These are phyloP conservation scores for Escallonia herrerae DNA, from an alignment of 129 eudicot genomes.

Conservation along the genomic window DNA sequence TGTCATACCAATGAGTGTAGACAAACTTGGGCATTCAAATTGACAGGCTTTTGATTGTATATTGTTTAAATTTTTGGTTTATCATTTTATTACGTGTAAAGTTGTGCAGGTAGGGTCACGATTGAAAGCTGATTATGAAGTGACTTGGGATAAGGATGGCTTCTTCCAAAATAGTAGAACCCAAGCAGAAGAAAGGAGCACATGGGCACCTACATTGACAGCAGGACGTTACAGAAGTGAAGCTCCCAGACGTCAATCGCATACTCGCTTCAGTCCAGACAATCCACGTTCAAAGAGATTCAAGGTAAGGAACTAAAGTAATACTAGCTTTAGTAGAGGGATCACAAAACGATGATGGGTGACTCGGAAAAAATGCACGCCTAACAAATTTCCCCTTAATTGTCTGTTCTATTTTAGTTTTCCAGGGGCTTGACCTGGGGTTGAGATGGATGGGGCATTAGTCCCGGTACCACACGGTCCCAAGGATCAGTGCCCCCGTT, in stretches of 20 bases:
- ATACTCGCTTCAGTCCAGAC: constrained; percentile 40
- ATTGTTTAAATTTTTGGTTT: too few relatives aligned
- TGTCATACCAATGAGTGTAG: too few relatives aligned
- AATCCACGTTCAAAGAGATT: constrained; percentile 51
- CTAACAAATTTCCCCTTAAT: too few relatives aligned
- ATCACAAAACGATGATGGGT: too few relatives aligned
- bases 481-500: too few relatives aligned
- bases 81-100: too few relatives aligned
- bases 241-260: constrained; percentile 37
- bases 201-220: constrained; percentile 32
- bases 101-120: constrained; percentile 80
- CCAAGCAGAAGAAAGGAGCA: constrained; percentile 37
- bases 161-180: constrained; percentile 42
- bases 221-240: constrained; percentile 37
- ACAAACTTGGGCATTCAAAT: too few relatives aligned
- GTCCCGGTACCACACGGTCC: too few relatives aligned
- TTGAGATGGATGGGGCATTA: too few relatives aligned
- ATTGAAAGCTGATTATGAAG: constrained; percentile 82
- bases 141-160: constrained; percentile 74
- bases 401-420: too few relatives aligned
- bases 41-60: too few relatives aligned
- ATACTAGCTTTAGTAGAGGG: neutral
- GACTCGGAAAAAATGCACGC: neutral
- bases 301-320: constrained; percentile 48
- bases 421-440: too few relatives aligned